Conservation (phyloP, 371 early-diverging fungal genomes). For the Mortierella sp. region DNA sequence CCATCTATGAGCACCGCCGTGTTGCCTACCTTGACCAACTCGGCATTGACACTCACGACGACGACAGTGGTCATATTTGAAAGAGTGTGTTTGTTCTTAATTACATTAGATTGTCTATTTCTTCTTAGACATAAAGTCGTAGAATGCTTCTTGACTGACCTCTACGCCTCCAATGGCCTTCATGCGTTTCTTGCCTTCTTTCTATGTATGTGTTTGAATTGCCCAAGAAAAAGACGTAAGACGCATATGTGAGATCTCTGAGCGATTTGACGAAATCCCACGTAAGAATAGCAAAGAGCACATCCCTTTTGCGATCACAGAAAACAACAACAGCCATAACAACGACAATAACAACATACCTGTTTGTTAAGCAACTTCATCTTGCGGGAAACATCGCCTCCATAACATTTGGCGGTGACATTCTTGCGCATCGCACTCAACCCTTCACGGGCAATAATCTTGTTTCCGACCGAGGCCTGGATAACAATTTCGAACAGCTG, state of each 20-base stretch:
- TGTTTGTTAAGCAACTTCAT: conserved; percentile 93
- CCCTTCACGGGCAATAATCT: conserved; percentile 91
- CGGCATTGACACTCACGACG: conserved; percentile 50
- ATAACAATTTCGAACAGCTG: conserved; percentile 96
- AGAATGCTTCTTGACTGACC: conserved; percentile 80
- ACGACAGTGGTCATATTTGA: conserved; percentile 10
- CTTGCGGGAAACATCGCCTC: conserved; percentile 94
- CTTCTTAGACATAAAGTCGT: conserved; percentile 72
- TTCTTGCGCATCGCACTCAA: conserved; percentile 90
- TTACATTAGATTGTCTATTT: conserved; percentile 25
- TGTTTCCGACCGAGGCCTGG: conserved; percentile 88
- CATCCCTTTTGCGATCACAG: not conserved
- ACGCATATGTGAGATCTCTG: not conserved
- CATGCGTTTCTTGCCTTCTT: conserved; percentile 92
- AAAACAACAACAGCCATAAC: not conserved
- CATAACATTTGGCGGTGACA: conserved; percentile 96
- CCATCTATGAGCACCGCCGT: conserved; percentile 53
- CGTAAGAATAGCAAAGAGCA: not conserved
- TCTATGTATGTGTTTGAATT: conserved; percentile 44
- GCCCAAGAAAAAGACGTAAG: not conserved
- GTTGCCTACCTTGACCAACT: conserved; percentile 56
- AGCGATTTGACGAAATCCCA: too few species aligned
- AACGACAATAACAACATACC: conserved; percentile 14
- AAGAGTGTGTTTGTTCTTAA: not conserved
- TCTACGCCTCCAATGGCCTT: conserved; percentile 83